phyloP scores from a whole-genome alignment of 345 rosid genomes.

The Acer negundo region DNA sequence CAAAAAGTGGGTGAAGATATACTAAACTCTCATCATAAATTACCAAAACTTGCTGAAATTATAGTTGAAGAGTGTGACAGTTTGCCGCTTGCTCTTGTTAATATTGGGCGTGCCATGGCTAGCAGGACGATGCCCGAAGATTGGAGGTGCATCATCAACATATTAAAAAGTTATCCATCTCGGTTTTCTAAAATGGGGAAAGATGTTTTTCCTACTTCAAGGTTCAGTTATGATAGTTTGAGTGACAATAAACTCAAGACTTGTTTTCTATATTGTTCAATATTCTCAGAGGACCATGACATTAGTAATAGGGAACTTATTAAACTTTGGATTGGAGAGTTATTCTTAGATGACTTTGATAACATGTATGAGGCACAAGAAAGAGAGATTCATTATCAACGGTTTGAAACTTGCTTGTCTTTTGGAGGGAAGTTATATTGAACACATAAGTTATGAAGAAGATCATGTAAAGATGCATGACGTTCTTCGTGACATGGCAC shows the following conservation, averaged over 20 bases:
- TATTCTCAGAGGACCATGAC: not conserved
- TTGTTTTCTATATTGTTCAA: not conserved
- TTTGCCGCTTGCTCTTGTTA: too few relatives aligned
- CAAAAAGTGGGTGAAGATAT: too few relatives aligned
- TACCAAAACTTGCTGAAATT: not conserved
- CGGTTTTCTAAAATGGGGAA: not conserved
- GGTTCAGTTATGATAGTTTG: not conserved
- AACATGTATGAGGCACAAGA: not conserved
- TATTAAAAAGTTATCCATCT: not conserved
- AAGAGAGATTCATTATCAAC: not conserved
- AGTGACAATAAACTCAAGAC: not conserved
- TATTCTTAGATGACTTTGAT: not conserved
- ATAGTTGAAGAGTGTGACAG: not conserved
- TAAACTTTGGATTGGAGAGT: not conserved
- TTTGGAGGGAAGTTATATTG: not conserved
- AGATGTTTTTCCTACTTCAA: not conserved
- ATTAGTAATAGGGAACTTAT: too few relatives aligned
- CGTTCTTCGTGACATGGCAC: conserved; percentile 13
- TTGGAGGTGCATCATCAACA: not conserved
- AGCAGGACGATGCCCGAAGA: not conserved
- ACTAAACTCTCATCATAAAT: not conserved
- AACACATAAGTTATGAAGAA: not conserved
- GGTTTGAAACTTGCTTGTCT: not conserved
- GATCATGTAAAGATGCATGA: not conserved
- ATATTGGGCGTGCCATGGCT: not conserved